A percentile compares a stretch with the other conserved stretches of the same genome.
These are phyloP conservation scores for Heterobasidion parviporum DNA, from an alignment of 1,284 basidiomycete genomes.

Conservation along the genomic window DNA sequence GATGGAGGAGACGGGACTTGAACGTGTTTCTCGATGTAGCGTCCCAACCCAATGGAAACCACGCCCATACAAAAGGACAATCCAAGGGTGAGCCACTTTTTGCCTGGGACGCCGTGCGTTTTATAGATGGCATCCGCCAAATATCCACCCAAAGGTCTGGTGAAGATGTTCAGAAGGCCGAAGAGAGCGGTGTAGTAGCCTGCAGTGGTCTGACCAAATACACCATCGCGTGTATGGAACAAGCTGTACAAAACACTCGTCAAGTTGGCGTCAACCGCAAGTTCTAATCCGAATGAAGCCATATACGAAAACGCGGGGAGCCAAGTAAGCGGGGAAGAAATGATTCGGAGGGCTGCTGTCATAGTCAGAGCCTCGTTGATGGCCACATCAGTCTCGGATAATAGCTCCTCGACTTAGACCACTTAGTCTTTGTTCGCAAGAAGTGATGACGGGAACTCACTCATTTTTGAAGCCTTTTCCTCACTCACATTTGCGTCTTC, in stretches of 20 bases:
- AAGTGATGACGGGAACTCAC: not conserved
- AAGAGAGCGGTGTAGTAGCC: conserved; percentile 38
- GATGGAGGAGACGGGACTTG: not conserved
- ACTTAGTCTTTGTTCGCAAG: not conserved
- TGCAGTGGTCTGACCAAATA: conserved; percentile 39
- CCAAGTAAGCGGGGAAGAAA: conserved; percentile 48
- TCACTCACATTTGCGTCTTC: not conserved
- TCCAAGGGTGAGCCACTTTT: conserved; percentile 43
- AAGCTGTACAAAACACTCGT: conserved; percentile 38
- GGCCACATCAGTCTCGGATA: conserved; percentile 29
- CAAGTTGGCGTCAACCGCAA: conserved; percentile 50
- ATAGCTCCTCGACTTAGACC: not conserved
- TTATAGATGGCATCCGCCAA: conserved; percentile 42
- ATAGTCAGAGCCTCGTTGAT: conserved; percentile 41
- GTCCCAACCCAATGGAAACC: not conserved
- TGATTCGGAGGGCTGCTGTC: conserved; percentile 25
- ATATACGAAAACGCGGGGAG: conserved; percentile 39
- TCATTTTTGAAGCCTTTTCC: not conserved
- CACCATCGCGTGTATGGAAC: conserved; percentile 18
- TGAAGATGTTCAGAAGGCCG: conserved; percentile 46
- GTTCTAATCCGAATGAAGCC: conserved; percentile 50
- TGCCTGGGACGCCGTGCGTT: conserved; percentile 36
- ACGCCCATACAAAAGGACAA: conserved; percentile 39
- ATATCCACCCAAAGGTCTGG: conserved; percentile 47
- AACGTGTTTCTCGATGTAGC: not conserved